Evolutionary conservation across 2,329 filamentous ascomycete species (phyloP).

Genomic region (Pyrenophora tritici-repentis): DNA sequence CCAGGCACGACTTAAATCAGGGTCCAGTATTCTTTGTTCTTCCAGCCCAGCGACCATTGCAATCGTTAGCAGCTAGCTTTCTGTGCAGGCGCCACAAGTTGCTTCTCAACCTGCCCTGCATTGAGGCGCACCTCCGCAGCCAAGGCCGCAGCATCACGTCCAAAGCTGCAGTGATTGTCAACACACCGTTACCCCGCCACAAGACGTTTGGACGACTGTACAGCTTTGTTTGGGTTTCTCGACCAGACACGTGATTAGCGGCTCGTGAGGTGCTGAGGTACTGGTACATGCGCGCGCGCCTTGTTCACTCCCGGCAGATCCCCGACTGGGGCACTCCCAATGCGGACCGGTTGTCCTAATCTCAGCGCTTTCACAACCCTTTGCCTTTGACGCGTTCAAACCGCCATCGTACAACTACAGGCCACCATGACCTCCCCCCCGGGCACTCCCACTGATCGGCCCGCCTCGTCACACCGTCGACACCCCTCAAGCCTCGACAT

Average conservation of each 20-base stretch:
- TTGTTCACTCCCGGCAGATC: conserved; percentile 13
- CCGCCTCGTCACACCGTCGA: conserved; percentile 45
- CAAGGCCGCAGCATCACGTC: conserved; percentile 27
- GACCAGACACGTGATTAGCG: background rate
- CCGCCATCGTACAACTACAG: conserved; percentile 9
- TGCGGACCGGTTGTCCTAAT: conserved; percentile 13
- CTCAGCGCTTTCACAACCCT: conserved; percentile 9
- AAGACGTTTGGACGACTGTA: too few relatives aligned
- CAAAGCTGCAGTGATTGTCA: conserved; percentile 11
- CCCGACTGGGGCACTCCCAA: conserved; percentile 19
- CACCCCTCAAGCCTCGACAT: conserved; percentile 51
- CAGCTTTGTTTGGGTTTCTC: too few relatives aligned
- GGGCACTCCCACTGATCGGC: conserved; percentile 47
- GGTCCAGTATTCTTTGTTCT: conserved; percentile 1
- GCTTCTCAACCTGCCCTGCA: conserved; percentile 17
- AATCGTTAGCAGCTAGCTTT: too few relatives aligned
- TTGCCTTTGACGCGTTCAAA: conserved; percentile 8
- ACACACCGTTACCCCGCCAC: conserved; percentile 16
- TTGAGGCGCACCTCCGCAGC: conserved; percentile 24
- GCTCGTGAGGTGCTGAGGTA: conserved; percentile 4
- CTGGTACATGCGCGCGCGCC: conserved; percentile 16
- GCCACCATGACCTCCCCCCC: conserved; percentile 50
- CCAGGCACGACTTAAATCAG: background rate
- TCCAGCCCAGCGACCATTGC: too few relatives aligned
- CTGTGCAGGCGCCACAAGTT: conserved; percentile 13